phyloP scores from a whole-genome alignment of 2,329 filamentous ascomycete genomes.

The Paecilomyces fulvus region DNA sequence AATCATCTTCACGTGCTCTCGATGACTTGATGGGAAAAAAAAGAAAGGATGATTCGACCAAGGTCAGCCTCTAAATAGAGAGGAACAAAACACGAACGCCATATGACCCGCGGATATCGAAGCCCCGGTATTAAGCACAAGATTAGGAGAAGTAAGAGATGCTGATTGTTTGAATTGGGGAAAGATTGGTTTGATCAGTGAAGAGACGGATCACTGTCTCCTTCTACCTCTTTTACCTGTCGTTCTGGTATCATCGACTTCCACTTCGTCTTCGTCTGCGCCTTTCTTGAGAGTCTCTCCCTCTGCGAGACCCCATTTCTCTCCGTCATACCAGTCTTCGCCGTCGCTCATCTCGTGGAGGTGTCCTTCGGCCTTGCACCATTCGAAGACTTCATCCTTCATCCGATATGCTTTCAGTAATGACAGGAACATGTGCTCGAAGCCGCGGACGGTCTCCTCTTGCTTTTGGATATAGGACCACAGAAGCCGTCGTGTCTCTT shows the following conservation, averaged over 20 bases:
- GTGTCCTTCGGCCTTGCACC: slow-evolving; percentile 55
- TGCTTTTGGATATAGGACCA: slow-evolving; percentile 58
- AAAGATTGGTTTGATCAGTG: slow-evolving; percentile 1
- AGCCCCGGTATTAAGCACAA: neutral
- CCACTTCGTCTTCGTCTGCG: slow-evolving; percentile 53
- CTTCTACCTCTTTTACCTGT: slow-evolving; percentile 33
- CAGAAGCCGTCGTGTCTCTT: slow-evolving; percentile 53
- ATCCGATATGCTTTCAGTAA: slow-evolving; percentile 51
- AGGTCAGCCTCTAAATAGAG: too few species aligned
- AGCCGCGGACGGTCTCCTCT: slow-evolving; percentile 53
- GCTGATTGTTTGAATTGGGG: neutral
- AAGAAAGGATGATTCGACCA: too few species aligned
- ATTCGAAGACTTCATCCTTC: slow-evolving; percentile 51
- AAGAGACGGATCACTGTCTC: slow-evolving; percentile 16
- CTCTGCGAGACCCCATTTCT: slow-evolving; percentile 49
- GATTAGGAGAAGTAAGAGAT: neutral
- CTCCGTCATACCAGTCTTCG: slow-evolving; percentile 59
- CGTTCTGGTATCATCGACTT: slow-evolving; percentile 35
- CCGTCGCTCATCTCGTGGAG: slow-evolving; percentile 59
- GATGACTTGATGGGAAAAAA: too few species aligned
- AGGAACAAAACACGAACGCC: neutral
- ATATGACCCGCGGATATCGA: neutral
- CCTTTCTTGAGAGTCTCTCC: slow-evolving; percentile 53
- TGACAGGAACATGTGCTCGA: slow-evolving; percentile 47
- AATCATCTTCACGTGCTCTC: too few species aligned